phyloP scores from a whole-genome alignment of 179 eudicot species.

The Amaranthus tricolor region DNA sequence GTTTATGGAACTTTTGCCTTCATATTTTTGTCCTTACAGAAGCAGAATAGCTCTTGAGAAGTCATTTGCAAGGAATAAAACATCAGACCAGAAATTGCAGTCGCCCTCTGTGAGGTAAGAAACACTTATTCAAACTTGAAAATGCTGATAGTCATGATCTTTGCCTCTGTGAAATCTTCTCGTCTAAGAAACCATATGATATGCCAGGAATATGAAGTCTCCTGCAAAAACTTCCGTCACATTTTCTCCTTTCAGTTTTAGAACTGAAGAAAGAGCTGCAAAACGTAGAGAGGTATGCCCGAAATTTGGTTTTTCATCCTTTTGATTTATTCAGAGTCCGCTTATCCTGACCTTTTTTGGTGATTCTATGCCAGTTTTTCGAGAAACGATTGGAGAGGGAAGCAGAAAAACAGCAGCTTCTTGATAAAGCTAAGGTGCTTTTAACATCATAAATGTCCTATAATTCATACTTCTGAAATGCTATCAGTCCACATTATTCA shows the following conservation, averaged over 20 bases:
- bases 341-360: background rate
- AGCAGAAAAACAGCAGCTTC: constrained; percentile 38
- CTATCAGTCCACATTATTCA: constrained; percentile 1
- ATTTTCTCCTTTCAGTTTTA: constrained; percentile 54
- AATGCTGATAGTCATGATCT: background rate
- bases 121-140: background rate
- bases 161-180: background rate
- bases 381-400: constrained; percentile 58
- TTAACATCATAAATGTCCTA: background rate
- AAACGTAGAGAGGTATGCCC: constrained; percentile 65
- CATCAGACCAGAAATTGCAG: constrained; percentile 32
- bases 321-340: constrained; percentile 8
- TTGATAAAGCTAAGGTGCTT: constrained; percentile 46
- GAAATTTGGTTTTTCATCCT: background rate
- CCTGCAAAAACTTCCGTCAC: constrained; percentile 36
- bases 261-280: constrained; percentile 72
- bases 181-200: background rate
- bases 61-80: constrained; percentile 35
- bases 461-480: background rate
- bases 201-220: constrained; percentile 39
- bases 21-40: constrained; percentile 13
- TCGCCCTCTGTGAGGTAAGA: constrained; percentile 35
- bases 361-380: constrained; percentile 37
- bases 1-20: constrained; percentile 6
- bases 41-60: constrained; percentile 32